Percentiles rank a stretch among this genome's conserved stretches.
Conservation (phyloP, 2,329 filamentous ascomycete species). For the Verticillium klebahnii region DNA sequence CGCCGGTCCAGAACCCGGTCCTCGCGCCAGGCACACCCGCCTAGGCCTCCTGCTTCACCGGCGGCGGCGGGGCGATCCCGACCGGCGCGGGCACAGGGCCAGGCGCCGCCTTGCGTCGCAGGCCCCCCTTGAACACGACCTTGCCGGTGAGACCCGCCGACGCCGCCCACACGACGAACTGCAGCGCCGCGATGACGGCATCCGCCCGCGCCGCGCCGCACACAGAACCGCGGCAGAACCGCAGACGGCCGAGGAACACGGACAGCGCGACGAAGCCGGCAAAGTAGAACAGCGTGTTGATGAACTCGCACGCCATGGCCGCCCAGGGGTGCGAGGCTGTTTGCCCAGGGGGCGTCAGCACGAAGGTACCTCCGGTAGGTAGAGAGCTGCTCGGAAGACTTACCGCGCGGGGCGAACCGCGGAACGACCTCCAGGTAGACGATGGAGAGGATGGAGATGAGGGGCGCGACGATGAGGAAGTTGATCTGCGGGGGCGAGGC, state of each 20-base stretch:
- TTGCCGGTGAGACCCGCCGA: constrained; percentile 41
- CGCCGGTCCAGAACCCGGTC: background rate
- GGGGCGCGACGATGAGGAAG: constrained; percentile 51
- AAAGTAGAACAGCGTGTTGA: constrained; percentile 55
- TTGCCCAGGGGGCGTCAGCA: constrained; percentile 12
- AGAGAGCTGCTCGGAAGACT: constrained; percentile 7
- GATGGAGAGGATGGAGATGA: constrained; percentile 51
- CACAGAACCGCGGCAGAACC: constrained; percentile 53
- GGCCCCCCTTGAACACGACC: constrained; percentile 41
- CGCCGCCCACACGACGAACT: constrained; percentile 49
- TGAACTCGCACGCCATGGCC: constrained; percentile 42
- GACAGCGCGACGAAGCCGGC: constrained; percentile 54
- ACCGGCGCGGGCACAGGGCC: constrained; percentile 17
- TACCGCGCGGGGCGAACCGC: constrained; percentile 30
- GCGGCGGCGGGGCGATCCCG: background rate
- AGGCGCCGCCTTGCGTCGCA: constrained; percentile 16
- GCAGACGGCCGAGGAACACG: constrained; percentile 49
- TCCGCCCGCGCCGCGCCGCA: constrained; percentile 52
- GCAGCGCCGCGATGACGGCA: constrained; percentile 48
- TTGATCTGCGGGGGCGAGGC: constrained; percentile 51
- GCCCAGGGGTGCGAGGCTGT: constrained; percentile 42
- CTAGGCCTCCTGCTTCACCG: background rate
- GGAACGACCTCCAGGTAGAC: constrained; percentile 47
- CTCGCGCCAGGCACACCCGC: background rate
- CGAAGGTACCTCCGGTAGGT: no score